Evolutionary conservation across 306 rosid genomes (phyloP), one percentile per base, ranked within the genome.

Genomic region (Prunus kanzakura): DNA sequence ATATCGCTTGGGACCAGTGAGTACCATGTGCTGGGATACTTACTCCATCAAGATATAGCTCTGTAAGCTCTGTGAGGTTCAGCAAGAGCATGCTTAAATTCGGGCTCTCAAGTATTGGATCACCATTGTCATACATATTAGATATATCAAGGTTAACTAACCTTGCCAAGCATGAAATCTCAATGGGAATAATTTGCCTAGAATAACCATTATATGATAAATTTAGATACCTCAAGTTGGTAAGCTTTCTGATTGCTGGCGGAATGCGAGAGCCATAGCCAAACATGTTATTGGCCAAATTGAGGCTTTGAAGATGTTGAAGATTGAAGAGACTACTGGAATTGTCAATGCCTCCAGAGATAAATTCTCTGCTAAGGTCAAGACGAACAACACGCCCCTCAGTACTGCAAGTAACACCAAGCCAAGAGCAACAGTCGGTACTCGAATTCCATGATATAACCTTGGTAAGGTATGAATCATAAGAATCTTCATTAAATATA

Each of bases 1-100:
- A 72, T 19, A 79, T 52, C 14, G 6, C 38, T n/a, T 38, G 27
- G 18, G 82, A 56, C 96, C 96, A 88, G 32, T 88, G 76, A 0
- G 52, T 6, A 56, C 84, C 87, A 12, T 5, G 6, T 2, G 80
- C 85, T 6, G 82, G 69, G 57, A 86, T 20, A 20, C n/a, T 1
- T 25, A 25, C 27, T 3, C 49, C 49, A 22, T 90, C 86, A 0
- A 90, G 58, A 79, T 35, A 29, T 30, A 90, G 52, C 30, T 77
- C 67, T 51, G 29, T 62, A 43, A 86, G 71, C 2, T 71, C 27
- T 2, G 68, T 65, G 56, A 90, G 81, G 38, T 78, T 83, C 23
- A 50, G 66, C 41, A 76, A 14, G 0, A 79, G 54, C 55, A 3
- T 35, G 11, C 0, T 43, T 12, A 83, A 75, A 62, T 52, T 45